These are phyloP conservation scores for Mucor circinelloides DNA, from an alignment of 371 early-diverging fungal species.

Conservation along the genomic window DNA sequence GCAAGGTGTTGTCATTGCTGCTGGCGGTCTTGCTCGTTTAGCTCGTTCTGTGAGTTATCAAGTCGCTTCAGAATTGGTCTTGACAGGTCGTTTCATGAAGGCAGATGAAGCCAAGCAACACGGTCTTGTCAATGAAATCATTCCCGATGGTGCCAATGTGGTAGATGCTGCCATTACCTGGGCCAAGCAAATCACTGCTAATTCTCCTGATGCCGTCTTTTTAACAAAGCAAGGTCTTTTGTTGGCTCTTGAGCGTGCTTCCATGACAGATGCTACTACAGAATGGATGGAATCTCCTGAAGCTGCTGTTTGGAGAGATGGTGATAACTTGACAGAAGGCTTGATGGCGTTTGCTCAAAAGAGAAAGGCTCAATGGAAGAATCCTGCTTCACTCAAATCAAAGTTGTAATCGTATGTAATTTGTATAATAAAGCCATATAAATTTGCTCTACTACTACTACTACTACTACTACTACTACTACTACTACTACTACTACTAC, in stretches of 20 bases:
- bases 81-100: constrained; percentile 49
- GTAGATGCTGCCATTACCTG: constrained; percentile 38
- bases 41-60: constrained; percentile 49
- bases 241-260: constrained; percentile 42
- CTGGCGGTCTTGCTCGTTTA: constrained; percentile 49
- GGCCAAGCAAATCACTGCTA: constrained; percentile 43
- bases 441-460: too few relatives aligned
- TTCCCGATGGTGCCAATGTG: constrained; percentile 38
- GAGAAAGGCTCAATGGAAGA: constrained; percentile 41
- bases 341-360: constrained; percentile 44
- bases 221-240: constrained; percentile 48
- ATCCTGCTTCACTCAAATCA: constrained; percentile 21
- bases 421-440: neutral
- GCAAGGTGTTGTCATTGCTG: constrained; percentile 48
- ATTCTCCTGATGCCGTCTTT: constrained; percentile 50
- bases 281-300: constrained; percentile 44
- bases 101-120: constrained; percentile 48
- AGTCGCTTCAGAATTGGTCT: constrained; percentile 43
- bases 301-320: constrained; percentile 38
- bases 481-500: too few relatives aligned
- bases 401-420: constrained; percentile 11
- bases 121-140: constrained; percentile 50
- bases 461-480: too few relatives aligned
- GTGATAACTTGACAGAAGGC: constrained; percentile 46
- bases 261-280: constrained; percentile 37